A percentile compares a stretch with the other conserved stretches of the same genome.
Evolutionary conservation across 371 early-diverging fungal species (phyloP).

Genomic region (Mucor piriformis): DNA sequence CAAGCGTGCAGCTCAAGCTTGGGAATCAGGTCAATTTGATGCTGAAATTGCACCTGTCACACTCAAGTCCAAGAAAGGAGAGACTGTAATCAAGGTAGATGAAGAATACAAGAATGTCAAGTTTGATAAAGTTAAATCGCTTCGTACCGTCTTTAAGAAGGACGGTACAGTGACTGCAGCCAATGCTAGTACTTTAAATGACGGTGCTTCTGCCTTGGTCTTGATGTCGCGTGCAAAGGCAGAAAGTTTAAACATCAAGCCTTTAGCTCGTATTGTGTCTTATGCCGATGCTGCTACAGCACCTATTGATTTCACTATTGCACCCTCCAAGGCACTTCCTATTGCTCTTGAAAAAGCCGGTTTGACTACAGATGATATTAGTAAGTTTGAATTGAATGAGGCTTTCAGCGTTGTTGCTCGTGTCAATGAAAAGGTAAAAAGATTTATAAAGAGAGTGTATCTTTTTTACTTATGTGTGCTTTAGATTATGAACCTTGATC

Average conservation of each 20-base stretch:
- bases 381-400: constrained; percentile 91
- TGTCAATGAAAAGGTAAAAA: constrained; percentile 67
- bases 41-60: constrained; percentile 88
- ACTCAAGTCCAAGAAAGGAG: constrained; percentile 78
- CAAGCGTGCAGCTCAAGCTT: constrained; percentile 85
- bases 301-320: constrained; percentile 93
- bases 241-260: constrained; percentile 74
- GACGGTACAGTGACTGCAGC: constrained; percentile 92
- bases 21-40: constrained; percentile 73
- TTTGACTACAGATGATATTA: constrained; percentile 73
- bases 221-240: constrained; percentile 84
- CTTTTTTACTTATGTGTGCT: constrained; percentile 30
- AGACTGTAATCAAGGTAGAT: constrained; percentile 74
- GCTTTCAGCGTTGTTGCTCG: constrained; percentile 92
- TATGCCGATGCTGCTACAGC: constrained; percentile 83
- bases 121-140: constrained; percentile 59
- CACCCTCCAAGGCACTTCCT: constrained; percentile 93
- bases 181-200: constrained; percentile 92
- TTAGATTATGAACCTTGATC: constrained; percentile 68
- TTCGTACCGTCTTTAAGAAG: constrained; percentile 67
- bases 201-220: constrained; percentile 96
- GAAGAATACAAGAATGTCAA: constrained; percentile 87
- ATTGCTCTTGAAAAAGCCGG: constrained; percentile 82
- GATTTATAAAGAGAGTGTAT: constrained; percentile 10
- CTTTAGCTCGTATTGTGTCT: constrained; percentile 80